A percentile compares a stretch with the other conserved stretches of the same genome.
Evolutionary conservation across 805 yeast species (phyloP).

Genomic region (Pichia eremophila): DNA sequence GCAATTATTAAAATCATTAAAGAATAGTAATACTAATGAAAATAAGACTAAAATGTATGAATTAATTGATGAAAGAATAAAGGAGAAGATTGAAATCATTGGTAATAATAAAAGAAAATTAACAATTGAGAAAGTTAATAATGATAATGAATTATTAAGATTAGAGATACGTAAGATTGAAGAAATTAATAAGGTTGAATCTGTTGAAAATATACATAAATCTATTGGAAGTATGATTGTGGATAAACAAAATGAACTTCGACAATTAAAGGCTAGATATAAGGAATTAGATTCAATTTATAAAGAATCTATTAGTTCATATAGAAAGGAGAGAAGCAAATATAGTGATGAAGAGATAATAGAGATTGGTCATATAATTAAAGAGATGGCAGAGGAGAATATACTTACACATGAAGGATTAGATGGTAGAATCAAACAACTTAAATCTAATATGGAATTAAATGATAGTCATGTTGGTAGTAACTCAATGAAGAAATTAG

Average conservation of each 20-base stretch:
- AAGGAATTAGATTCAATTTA: constrained; percentile 16
- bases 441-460: constrained; percentile 32
- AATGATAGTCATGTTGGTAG: constrained; percentile 20
- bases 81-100: background rate
- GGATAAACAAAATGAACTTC: constrained; percentile 14
- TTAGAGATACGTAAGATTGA: constrained; percentile 25
- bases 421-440: constrained; percentile 29
- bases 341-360: constrained; percentile 33
- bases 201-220: constrained; percentile 19
- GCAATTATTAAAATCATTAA: constrained; percentile 1
- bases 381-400: constrained; percentile 25
- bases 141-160: constrained; percentile 20
- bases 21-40: background rate
- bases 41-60: background rate
- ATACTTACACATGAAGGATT: constrained; percentile 30
- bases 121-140: constrained; percentile 17
- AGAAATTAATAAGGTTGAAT: constrained; percentile 26
- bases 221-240: constrained; percentile 22
- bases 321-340: constrained; percentile 26
- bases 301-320: constrained; percentile 19
- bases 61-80: background rate
- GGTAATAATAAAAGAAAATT: background rate
- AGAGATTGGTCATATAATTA: constrained; percentile 30
- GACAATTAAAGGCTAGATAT: constrained; percentile 9
- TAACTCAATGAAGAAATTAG: constrained; percentile 22